Conservation (phyloP, 176 grass and related monocot genomes). For the Phragmites australis region DNA sequence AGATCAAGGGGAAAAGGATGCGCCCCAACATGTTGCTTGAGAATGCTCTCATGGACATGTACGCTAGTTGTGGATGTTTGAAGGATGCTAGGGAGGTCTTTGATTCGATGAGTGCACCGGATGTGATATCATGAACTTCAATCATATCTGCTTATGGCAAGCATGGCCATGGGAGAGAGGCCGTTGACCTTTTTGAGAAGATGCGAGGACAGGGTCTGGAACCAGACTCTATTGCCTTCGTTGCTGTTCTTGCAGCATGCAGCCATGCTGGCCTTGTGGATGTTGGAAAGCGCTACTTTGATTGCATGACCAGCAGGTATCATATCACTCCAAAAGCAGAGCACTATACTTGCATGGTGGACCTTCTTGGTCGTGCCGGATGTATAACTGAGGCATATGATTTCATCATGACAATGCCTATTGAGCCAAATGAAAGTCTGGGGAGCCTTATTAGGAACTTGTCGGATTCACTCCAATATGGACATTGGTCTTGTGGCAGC, state of each 20-base stretch:
- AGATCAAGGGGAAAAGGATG: conserved; percentile 54
- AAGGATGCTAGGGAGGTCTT: conserved; percentile 69
- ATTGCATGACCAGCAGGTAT: conserved; percentile 62
- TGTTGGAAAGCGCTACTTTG: conserved; percentile 57
- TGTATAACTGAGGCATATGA: conserved; percentile 63
- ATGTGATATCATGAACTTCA: conserved; percentile 78
- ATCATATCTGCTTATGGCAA: conserved; percentile 76
- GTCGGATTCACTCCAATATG: conserved; percentile 79
- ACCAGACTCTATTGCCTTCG: conserved; percentile 68
- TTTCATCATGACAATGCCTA: conserved; percentile 68
- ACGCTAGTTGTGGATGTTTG: conserved; percentile 71
- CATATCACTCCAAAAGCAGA: conserved; percentile 52
- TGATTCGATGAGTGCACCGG: conserved; percentile 50
- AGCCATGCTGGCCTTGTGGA: conserved; percentile 70
- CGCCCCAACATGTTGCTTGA: conserved; percentile 72
- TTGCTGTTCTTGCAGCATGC: conserved; percentile 72
- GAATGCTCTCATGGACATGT: conserved; percentile 83
- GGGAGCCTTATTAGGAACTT: conserved; percentile 72
- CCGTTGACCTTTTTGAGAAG: conserved; percentile 63
- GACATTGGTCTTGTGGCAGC: conserved; percentile 66
- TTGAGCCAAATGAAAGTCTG: conserved; percentile 75
- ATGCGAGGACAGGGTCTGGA: conserved; percentile 55
- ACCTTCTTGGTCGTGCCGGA: conserved; percentile 68
- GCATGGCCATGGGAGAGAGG: conserved; percentile 61
- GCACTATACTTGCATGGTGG: conserved; percentile 81